Conservation (phyloP, 371 early-diverging fungal genomes). For the Enterocytospora artemiae region DNA sequence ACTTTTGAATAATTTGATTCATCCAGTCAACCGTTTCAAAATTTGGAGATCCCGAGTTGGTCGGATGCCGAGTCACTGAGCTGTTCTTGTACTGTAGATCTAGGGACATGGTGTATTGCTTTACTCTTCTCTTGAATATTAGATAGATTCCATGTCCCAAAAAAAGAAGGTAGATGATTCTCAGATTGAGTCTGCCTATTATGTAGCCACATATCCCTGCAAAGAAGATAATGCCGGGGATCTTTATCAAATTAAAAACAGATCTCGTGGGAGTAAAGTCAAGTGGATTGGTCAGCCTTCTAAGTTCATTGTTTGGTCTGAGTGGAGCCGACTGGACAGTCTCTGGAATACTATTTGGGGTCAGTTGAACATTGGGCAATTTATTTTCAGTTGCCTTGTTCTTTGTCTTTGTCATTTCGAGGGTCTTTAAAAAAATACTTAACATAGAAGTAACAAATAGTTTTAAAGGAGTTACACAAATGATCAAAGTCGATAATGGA, state of each 20-base stretch:
- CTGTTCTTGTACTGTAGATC: slow-evolving; percentile 48
- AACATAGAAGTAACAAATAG: too few species aligned
- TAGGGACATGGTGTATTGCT: slow-evolving; percentile 52
- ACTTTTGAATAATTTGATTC: slow-evolving; percentile 71
- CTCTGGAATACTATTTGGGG: slow-evolving; percentile 14
- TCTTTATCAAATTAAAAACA: slow-evolving; percentile 43
- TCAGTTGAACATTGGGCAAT: not conserved
- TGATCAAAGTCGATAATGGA: too few species aligned
- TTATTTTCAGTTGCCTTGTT: too few species aligned
- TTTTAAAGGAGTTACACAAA: too few species aligned
- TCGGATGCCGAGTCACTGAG: slow-evolving; percentile 33
- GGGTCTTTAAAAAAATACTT: too few species aligned
- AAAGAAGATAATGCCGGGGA: slow-evolving; percentile 53
- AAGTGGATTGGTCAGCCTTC: slow-evolving; percentile 42
- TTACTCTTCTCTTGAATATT: slow-evolving; percentile 43
- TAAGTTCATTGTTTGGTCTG: not conserved
- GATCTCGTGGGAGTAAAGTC: slow-evolving; percentile 43
- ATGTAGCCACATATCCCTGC: slow-evolving; percentile 48
- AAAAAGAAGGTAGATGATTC: slow-evolving; percentile 42
- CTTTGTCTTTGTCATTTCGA: too few species aligned
- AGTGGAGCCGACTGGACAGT: not conserved
- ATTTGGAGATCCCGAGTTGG: slow-evolving; percentile 24
- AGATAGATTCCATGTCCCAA: slow-evolving; percentile 53
- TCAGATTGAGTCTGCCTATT: slow-evolving; percentile 45
- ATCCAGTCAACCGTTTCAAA: slow-evolving; percentile 84